Evolutionary conservation across 2,329 filamentous ascomycete genomes (phyloP).

Genomic region (Fusarium algeriense): DNA sequence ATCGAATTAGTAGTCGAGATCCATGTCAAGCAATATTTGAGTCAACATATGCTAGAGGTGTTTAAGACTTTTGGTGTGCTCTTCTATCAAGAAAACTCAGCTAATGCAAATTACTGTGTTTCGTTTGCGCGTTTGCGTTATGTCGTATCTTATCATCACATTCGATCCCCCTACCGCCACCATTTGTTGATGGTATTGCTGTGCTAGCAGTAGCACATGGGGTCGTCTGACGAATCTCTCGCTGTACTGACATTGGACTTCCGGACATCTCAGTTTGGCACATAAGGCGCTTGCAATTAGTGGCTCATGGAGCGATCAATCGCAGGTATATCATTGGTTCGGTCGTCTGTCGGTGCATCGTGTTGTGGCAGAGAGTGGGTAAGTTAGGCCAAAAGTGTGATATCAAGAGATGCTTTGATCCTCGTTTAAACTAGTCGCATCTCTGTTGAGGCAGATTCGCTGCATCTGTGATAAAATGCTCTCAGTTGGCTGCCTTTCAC

Average conservation of each 20-base stretch:
- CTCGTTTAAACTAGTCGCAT: slow-evolving; percentile 5
- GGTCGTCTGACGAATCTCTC: slow-evolving; percentile 30
- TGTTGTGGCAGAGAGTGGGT: background rate
- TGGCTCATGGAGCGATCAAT: slow-evolving; percentile 22
- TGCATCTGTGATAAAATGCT: slow-evolving; percentile 19
- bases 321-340: background rate
- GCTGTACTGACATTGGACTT: background rate
- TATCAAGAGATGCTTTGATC: background rate
- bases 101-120: slow-evolving; percentile 13
- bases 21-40: slow-evolving; percentile 6
- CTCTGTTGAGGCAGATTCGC: slow-evolving; percentile 19
- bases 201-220: slow-evolving; percentile 20
- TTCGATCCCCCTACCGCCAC: slow-evolving; percentile 20
- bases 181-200: slow-evolving; percentile 15
- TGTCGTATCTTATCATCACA: slow-evolving; percentile 29
- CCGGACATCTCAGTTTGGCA: background rate
- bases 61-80: background rate
- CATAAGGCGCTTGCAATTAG: background rate
- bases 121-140: slow-evolving; percentile 16
- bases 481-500: slow-evolving; percentile 4
- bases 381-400: background rate
- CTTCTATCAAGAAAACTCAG: slow-evolving; percentile 1
- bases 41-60: background rate
- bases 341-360: slow-evolving; percentile 6
- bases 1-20: background rate